phyloP scores from a whole-genome alignment of 225 moss, liverwort and hornwort species.

The Pseudisothecium myosuroides region DNA sequence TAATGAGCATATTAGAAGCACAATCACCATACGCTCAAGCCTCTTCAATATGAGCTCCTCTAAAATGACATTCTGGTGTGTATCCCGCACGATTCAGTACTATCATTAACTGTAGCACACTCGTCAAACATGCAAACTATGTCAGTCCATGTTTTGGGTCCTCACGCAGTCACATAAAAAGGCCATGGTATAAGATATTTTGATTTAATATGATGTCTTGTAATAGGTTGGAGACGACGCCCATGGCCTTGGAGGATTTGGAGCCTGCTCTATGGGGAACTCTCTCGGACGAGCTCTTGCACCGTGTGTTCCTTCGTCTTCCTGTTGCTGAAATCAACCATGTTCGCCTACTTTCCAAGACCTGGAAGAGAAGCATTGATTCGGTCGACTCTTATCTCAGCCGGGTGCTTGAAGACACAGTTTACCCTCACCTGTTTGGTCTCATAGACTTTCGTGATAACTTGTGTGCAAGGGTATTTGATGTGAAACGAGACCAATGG shows the following conservation, averaged over 20 bases:
- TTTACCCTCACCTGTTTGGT: background rate
- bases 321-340: background rate
- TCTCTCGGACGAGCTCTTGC: background rate
- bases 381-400: background rate
- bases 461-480: background rate
- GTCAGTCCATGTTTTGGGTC: background rate
- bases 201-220: background rate
- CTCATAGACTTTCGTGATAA: background rate
- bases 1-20: background rate
- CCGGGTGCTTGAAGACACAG: background rate
- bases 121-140: background rate
- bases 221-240: background rate
- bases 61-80: background rate
- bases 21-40: background rate
- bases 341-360: background rate
- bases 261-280: background rate
- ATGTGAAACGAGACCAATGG: background rate
- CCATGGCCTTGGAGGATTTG: background rate
- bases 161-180: background rate
- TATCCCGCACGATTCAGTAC: background rate
- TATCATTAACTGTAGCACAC: background rate
- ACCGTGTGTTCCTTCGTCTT: background rate
- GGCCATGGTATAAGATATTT: too few species aligned
- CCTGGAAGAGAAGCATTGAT: background rate
- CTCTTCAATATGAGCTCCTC: background rate